Evolutionary conservation across 108 stramenopile species (phyloP), one percentile per base, ranked within the genome.

Genomic region (Cyclostephanos tholiformis): DNA sequence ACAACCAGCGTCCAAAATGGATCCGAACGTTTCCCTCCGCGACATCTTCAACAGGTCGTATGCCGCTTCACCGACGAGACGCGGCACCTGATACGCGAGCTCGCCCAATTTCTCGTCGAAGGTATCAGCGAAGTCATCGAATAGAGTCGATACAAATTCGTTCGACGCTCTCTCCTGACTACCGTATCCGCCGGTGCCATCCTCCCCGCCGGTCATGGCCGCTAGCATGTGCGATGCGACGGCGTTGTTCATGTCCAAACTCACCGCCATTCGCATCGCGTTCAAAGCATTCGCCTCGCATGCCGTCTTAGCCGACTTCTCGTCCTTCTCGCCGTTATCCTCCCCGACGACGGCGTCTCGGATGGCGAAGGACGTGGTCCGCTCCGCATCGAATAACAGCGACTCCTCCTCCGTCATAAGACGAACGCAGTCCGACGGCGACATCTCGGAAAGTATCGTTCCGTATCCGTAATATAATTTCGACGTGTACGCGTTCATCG

Each of bases 91-190:
- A 58, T 91, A 91, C 13, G 69, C 69, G 35, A 91, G 64, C n/a
- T 71, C 74, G 12, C 77, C 67, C 41, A 91, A 64, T 52, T 91
- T 89, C 32, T 86, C 84, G 66, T 91, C 91, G 77, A 91, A 91
- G 12, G 87, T 84, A 44, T 86, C 82, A 0, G 91, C 91, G 82
- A 91, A 91, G 69, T 84, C 82, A 76, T 91, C 91, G 76, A 91
- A 91, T 13, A 91, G 62, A 26, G 87, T 88, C 23, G 87, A 78
- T 1, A 91, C 86, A 65, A 91, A 91, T 73, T 89, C 88, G 72
- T 86, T 85, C 0, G 88, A 84, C 16, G 88, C 88, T 17, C 88
- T 74, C 41, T 72, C 35, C 16, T 60, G 55, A 12, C 57, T 44
- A 0, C 41, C 30, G 63, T 85, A 84, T 2, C 66, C 86, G 23